These are phyloP conservation scores for Phytophthora macrochlamydospora DNA, from an alignment of 352 stramenopile genomes.

Conservation along the genomic window DNA sequence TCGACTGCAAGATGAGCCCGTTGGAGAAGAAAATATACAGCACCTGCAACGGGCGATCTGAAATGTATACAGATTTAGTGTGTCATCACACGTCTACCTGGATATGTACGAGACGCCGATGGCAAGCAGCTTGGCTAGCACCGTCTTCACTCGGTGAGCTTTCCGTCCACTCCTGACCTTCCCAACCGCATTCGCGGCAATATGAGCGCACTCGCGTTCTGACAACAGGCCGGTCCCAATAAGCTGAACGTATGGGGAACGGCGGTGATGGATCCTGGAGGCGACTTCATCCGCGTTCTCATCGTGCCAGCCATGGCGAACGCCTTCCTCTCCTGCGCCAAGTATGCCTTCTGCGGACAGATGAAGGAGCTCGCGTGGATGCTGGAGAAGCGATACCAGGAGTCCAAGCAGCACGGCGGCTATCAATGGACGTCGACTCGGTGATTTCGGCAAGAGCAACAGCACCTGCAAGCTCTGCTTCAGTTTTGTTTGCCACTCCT, in stretches of 20 bases:
- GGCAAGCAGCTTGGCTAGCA: slow-evolving; percentile 21
- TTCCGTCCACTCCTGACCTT: slow-evolving; percentile 18
- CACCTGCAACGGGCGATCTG: no score
- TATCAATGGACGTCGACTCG: slow-evolving; percentile 8
- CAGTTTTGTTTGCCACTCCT: background rate
- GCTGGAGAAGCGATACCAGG: slow-evolving; percentile 38
- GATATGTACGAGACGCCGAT: slow-evolving; percentile 2
- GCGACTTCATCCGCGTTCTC: slow-evolving; percentile 5
- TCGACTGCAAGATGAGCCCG: no score
- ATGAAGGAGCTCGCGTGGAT: slow-evolving; percentile 55
- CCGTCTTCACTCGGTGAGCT: slow-evolving; percentile 24
- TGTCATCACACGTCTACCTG: slow-evolving; percentile 21
- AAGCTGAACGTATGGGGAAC: slow-evolving; percentile 15
- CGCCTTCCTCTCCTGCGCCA: slow-evolving; percentile 19
- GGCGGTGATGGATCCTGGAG: slow-evolving; percentile 11
- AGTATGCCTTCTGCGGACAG: slow-evolving; percentile 42
- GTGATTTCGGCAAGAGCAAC: slow-evolving; percentile 23
- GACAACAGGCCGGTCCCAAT: slow-evolving; percentile 9
- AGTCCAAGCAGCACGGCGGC: slow-evolving; percentile 3
- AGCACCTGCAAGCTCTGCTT: slow-evolving; percentile 12
- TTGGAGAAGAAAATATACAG: no score
- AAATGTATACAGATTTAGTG: no score
- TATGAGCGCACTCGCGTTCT: slow-evolving; percentile 10
- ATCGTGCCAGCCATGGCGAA: slow-evolving; percentile 10
- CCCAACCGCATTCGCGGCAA: slow-evolving; percentile 16